Percentiles rank a stretch among this genome's conserved stretches.
phyloP scores from a whole-genome alignment of 164 flowering plant genomes.

The Nelumbo lutea region DNA sequence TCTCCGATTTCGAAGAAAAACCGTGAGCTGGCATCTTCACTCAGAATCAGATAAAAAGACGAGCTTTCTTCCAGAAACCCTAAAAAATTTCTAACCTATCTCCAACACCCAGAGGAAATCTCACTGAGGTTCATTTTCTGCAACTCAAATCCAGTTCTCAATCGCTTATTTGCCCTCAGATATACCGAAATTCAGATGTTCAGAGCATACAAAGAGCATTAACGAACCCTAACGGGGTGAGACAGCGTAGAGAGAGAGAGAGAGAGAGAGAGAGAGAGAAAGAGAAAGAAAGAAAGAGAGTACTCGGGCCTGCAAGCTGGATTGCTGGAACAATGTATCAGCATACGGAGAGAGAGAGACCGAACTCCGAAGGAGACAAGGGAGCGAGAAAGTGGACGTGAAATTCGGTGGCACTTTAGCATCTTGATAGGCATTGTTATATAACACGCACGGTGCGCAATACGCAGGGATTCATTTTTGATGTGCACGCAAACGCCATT shows the following conservation, averaged over 20 bases:
- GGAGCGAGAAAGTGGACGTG: conserved; percentile 29
- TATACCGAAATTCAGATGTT: neutral
- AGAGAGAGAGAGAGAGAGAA: neutral
- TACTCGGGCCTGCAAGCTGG: neutral
- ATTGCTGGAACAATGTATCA: neutral
- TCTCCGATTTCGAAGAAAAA: conserved; percentile 48
- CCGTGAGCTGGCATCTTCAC: conserved; percentile 48
- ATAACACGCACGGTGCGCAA: neutral
- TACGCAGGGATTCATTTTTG: neutral
- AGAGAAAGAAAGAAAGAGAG: neutral
- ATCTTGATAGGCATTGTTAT: neutral
- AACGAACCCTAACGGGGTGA: neutral
- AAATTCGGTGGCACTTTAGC: conserved; percentile 20
- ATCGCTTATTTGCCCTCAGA: conserved; percentile 3
- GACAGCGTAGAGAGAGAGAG: conserved; percentile 3
- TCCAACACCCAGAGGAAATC: neutral
- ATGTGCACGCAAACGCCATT: no score
- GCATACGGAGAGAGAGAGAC: neutral
- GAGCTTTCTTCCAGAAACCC: conserved; percentile 9
- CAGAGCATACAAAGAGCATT: neutral
- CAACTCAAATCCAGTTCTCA: neutral
- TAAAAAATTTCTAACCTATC: conserved; percentile 8
- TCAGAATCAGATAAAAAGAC: neutral
- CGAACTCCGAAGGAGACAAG: neutral
- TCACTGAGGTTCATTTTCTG: conserved; percentile 6